Base-by-base conservation (phyloP, 495 filamentous ascomycete genomes). In the Hypoxylon rickii region DNA sequence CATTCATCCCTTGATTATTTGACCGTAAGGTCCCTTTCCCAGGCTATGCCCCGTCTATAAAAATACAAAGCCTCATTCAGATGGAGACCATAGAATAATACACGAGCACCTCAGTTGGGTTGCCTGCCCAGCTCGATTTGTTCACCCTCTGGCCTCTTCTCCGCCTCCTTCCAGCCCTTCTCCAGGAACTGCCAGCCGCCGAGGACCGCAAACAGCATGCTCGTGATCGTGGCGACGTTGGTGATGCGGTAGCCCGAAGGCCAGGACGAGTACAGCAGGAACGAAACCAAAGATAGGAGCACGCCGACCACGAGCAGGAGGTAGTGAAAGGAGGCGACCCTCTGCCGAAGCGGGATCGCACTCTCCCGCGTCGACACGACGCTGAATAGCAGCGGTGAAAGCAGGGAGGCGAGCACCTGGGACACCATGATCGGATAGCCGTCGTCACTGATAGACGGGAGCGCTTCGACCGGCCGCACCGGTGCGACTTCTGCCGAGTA, bases 101-200 rank as follows among this genome's bases (percentile, higher is more conserved):
- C 15, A 42, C 24, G 2, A 24, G 7, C 13, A 12, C 15, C n/a
- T 44, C 43, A 34, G 17, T 2, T 8, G 8, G 16, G 18, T 41
- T 20, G n/a, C 4, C 13, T 17, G 17, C 34, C 43, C 3, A 47
- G 31, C 19, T 60, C 56, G n/a, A 49, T 32, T 3, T 53, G 42
- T 2, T 43, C 43, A 8, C 13, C 6, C 24, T 21, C 15, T 16
- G 22, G 16, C 7, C 10, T 43, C 13, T 13, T 22, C 2, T 22
- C n/a, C n/a, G n/a, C 32, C n/a, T 44, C 33, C 2, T 44, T 44
- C 56, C 50, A 53, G 11, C 32, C 31, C 31, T 54, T 54, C 56
- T 60, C 56, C 16, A 53, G n/a, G 18, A 33, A 60, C 36, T 60
- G 50, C 56, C 56, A 60, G 10, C 56, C 21, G 17, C 56, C 56